phyloP scores from a whole-genome alignment of 306 rosid genomes.

The Rubus idaeus region DNA sequence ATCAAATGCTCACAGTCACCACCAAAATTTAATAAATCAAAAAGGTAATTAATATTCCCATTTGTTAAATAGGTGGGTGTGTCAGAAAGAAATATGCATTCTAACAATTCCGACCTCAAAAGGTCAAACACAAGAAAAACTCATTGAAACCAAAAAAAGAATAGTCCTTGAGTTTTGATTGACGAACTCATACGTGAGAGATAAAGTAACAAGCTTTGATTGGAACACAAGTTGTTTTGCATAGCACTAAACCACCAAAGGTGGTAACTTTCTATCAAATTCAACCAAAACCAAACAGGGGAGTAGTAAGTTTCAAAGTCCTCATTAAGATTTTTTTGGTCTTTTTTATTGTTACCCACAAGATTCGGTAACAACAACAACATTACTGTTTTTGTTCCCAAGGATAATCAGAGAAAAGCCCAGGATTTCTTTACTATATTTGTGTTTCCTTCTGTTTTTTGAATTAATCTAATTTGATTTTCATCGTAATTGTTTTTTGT shows the following conservation, averaged over 20 bases:
- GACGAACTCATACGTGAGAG: slow-evolving; percentile 19
- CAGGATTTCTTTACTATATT: not conserved
- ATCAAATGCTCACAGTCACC: slow-evolving; percentile 13
- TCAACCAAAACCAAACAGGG: slow-evolving; percentile 9
- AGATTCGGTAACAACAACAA: slow-evolving; percentile 20
- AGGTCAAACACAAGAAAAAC: slow-evolving; percentile 33
- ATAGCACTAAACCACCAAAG: not conserved
- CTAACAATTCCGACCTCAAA: slow-evolving; percentile 17
- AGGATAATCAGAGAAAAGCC: slow-evolving; percentile 10
- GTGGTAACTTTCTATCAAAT: slow-evolving; percentile 6
- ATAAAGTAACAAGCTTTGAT: slow-evolving; percentile 30
- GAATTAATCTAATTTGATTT: not conserved
- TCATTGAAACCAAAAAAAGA: slow-evolving; percentile 15
- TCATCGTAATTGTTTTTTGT: not conserved
- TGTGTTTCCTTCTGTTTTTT: not conserved
- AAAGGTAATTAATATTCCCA: slow-evolving; percentile 22
- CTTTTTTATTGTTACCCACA: slow-evolving; percentile 15
- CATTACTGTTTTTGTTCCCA: not conserved
- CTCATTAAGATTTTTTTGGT: slow-evolving; percentile 1
- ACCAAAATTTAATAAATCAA: slow-evolving; percentile 22
- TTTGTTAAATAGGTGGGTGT: slow-evolving; percentile 35
- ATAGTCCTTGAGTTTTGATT: not conserved
- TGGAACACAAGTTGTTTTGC: slow-evolving; percentile 8
- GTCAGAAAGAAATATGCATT: slow-evolving; percentile 34
- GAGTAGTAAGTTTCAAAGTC: slow-evolving; percentile 17